Base-by-base conservation (phyloP, 768 basidiomycete genomes). In the Exsudoporus frostii region DNA sequence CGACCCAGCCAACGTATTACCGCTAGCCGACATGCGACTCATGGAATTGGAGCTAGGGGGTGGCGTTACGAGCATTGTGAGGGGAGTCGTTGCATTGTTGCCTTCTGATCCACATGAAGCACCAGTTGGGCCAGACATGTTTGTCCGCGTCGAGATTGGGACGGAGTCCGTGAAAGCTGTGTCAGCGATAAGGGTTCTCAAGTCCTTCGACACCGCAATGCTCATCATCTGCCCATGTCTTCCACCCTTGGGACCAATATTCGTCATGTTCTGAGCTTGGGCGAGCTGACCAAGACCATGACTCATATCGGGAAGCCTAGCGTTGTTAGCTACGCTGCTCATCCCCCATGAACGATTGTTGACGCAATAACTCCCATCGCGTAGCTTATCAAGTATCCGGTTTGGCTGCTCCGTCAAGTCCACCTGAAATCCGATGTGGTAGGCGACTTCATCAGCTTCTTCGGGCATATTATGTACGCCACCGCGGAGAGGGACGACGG, bases 401-500 rank as follows among this genome's bases (percentile, higher is more conserved):
- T 84, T 84, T 3, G 92, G 93, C 72, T 95, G 92, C 62, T 88
- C 84, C 17, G 85, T 84, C 45, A 99, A 76, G 70, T 98, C 92
- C 50, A 97, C 89, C 71, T 99, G 94, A 76, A 99, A 98, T 1
- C 97, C 97, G 46, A 99, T 86, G 62, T 91, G 88, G 66, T 88
- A 96, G 9, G 83, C 84, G 37, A 90, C 78, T 41, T 95, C 87
- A 49, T 84, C 82, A 34, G 78, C 77, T 58, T 84, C 86, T 39
- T 82, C 77, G 57, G 57, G 71, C 38, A 29, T 59, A 64, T 66
- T 77, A 71, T 51, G 58, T 53, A 61, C 74, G 52, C 82, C 90
- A 8, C 87, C 91, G 0, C 76, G 67, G 53, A 98, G 80, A 17
- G 97, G 96, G 34, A 98, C 89, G 62, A 98, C 81, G 22, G 90